Conservation (phyloP, 495 filamentous ascomycete species). For the Stereocaulon alpinum region DNA sequence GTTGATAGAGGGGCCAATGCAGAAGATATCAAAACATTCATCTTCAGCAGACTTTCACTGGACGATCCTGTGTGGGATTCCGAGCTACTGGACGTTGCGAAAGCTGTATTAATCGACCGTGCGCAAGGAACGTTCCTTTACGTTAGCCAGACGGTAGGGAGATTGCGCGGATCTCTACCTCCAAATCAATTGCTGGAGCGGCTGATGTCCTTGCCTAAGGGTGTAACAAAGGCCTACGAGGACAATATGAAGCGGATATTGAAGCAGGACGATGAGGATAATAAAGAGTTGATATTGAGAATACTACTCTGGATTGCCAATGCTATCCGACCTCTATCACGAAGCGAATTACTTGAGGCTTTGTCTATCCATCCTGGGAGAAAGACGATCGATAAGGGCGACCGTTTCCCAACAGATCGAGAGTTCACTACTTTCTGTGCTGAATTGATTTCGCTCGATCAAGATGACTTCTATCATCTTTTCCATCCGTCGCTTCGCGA, state of each 20-base stretch:
- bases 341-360: not conserved
- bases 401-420: not conserved
- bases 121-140: not conserved
- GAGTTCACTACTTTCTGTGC: not conserved
- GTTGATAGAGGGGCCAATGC: not conserved
- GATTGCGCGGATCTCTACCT: not conserved
- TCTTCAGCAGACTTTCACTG: not conserved
- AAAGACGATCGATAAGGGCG: not conserved
- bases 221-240: not conserved
- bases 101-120: not conserved
- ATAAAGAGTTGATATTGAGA: not conserved
- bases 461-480: constrained; percentile 3
- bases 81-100: not conserved
- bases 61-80: constrained; percentile 5
- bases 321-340: not conserved
- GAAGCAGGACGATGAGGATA: not conserved
- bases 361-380: not conserved
- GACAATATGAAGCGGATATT: not conserved
- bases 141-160: not conserved
- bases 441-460: not conserved
- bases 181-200: not conserved
- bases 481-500: not conserved
- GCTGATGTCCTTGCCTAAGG: not conserved
- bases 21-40: constrained; percentile 3
- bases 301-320: constrained; percentile 1